These are phyloP conservation scores for Selenicereus undatus DNA, from an alignment of 148 eudicot genomes.

Conservation along the genomic window DNA sequence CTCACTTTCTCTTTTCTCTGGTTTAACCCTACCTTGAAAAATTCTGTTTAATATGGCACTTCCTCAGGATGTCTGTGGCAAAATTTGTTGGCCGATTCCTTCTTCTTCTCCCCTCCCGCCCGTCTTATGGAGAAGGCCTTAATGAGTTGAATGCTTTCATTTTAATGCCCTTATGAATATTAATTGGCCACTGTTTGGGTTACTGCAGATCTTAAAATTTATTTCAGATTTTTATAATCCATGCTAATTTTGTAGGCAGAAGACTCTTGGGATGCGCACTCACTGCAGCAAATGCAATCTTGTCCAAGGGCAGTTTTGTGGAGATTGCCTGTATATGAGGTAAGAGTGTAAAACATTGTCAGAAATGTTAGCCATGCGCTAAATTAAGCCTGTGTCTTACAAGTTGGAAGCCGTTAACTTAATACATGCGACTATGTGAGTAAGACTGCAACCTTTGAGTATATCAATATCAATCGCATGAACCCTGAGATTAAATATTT, in stretches of 20 bases:
- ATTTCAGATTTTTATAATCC: background rate
- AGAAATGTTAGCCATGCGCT: background rate
- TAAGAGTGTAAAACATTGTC: constrained; percentile 25
- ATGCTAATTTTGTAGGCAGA: constrained; percentile 62
- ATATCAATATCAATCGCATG: too few species aligned
- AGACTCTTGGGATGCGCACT: constrained; percentile 90
- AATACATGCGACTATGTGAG: background rate
- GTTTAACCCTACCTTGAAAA: background rate
- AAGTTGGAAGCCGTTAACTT: background rate
- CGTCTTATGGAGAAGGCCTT: too few species aligned
- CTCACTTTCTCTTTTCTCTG: background rate
- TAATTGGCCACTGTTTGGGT: too few species aligned
- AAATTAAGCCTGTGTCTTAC: background rate
- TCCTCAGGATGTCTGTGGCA: background rate
- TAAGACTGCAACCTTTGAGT: background rate
- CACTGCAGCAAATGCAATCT: constrained; percentile 66
- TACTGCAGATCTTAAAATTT: background rate
- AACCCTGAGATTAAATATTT: too few species aligned
- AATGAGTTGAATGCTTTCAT: too few species aligned
- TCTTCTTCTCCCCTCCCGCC: too few species aligned
- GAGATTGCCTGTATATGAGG: constrained; percentile 94
- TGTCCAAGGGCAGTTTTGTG: constrained; percentile 97
- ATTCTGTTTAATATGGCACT: background rate
- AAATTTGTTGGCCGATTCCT: too few species aligned
- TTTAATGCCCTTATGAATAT: too few species aligned